phyloP scores from a whole-genome alignment of 208 protist genomes.

The Acanthamoeba lenticulata region DNA sequence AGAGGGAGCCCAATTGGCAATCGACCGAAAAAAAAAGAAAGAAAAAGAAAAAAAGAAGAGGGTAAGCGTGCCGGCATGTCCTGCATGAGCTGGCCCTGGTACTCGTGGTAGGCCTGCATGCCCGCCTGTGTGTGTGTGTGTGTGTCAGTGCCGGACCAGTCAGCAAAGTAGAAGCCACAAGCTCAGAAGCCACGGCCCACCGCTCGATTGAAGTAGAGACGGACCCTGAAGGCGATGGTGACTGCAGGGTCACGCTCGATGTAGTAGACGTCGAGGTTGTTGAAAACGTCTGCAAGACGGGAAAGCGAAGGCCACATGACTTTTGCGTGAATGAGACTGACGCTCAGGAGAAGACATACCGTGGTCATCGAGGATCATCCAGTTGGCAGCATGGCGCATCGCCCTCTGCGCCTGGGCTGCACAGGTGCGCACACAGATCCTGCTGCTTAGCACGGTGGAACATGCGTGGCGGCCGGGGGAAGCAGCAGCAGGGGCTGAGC shows the following conservation, averaged over 20 bases:
- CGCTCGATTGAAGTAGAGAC: neutral
- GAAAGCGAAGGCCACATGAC: neutral
- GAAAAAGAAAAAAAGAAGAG: neutral
- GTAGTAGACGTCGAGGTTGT: slow-evolving; percentile 24
- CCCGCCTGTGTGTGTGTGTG: slow-evolving; percentile 22
- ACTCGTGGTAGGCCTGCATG: slow-evolving; percentile 49
- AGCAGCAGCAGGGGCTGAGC: no score
- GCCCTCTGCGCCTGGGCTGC: slow-evolving; percentile 1
- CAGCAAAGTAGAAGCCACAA: neutral
- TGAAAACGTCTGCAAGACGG: slow-evolving; percentile 23
- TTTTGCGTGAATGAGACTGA: neutral
- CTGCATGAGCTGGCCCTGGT: slow-evolving; percentile 7
- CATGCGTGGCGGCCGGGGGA: no score
- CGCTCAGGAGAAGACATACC: neutral
- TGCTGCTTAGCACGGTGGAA: neutral
- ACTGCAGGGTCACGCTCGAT: neutral
- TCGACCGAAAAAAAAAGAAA: neutral
- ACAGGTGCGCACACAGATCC: neutral
- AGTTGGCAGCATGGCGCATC: slow-evolving; percentile 53
- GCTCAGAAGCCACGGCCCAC: neutral
- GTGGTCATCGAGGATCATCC: slow-evolving; percentile 61
- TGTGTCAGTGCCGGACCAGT: no score
- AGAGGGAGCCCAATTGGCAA: neutral
- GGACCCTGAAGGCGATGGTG: neutral
- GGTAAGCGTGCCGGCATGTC: neutral